phyloP scores from a whole-genome alignment of 2,329 filamentous ascomycete genomes.

The Reticulascus tulasneorum region DNA sequence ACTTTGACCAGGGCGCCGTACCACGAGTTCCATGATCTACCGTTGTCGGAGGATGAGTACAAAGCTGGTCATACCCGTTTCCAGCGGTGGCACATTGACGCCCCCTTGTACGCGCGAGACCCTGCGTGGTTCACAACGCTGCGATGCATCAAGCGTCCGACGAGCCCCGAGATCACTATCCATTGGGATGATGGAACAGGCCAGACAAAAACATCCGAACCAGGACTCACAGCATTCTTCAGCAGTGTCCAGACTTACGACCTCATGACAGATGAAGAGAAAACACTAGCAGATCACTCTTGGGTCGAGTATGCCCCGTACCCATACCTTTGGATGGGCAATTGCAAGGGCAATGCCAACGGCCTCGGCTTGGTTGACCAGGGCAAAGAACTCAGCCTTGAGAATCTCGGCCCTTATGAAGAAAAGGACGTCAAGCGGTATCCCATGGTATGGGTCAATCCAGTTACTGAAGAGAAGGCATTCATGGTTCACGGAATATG shows the following conservation, averaged over 20 bases:
- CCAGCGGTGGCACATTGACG: conserved; percentile 46
- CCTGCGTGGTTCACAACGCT: conserved; percentile 39
- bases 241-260: conserved; percentile 37
- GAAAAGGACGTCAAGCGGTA: conserved; percentile 34
- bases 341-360: conserved; percentile 33
- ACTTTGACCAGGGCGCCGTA: conserved; percentile 24
- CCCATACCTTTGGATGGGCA: conserved; percentile 39
- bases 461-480: conserved; percentile 33
- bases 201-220: conserved; percentile 34
- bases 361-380: conserved; percentile 35
- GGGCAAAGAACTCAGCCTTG: conserved; percentile 32
- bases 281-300: conserved; percentile 34
- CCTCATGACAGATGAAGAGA: conserved; percentile 37
- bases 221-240: conserved; percentile 39
- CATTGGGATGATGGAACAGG: conserved; percentile 39
- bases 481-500: conserved; percentile 40
- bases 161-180: conserved; percentile 28
- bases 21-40: conserved; percentile 33
- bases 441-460: conserved; percentile 44
- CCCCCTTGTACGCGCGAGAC: conserved; percentile 36
- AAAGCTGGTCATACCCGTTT: conserved; percentile 37
- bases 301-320: conserved; percentile 43
- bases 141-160: conserved; percentile 33
- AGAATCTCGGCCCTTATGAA: conserved; percentile 32
- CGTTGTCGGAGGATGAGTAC: conserved; percentile 29